Percentiles rank a stretch among this genome's conserved stretches.
phyloP scores from a whole-genome alignment of 306 rosid genomes.

The Hippophae rhamnoides region DNA sequence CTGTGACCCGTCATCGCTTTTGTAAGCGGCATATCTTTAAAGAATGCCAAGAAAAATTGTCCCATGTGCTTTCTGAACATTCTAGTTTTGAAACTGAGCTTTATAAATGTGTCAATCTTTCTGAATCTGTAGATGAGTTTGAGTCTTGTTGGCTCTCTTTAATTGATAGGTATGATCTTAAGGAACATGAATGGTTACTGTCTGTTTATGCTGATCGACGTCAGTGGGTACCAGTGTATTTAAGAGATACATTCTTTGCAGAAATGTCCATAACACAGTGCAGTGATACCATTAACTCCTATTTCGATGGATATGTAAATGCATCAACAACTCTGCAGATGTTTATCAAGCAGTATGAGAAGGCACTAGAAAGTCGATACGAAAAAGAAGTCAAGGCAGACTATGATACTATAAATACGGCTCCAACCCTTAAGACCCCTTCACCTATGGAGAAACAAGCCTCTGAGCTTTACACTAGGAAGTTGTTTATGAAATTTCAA shows the following conservation, averaged over 20 bases:
- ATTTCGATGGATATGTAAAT: conserved; percentile 34
- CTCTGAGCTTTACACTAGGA: conserved; percentile 27
- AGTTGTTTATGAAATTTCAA: conserved; percentile 29
- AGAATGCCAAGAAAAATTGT: conserved; percentile 29
- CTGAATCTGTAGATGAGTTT: conserved; percentile 28
- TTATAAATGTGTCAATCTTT: conserved; percentile 24
- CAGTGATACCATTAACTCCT: conserved; percentile 31
- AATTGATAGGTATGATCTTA: conserved; percentile 19
- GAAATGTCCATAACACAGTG: conserved; percentile 29
- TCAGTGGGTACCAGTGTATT: conserved; percentile 27
- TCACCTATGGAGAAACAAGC: conserved; percentile 35
- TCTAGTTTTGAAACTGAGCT: conserved; percentile 22
- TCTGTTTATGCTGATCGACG: conserved; percentile 18
- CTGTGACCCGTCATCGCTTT: conserved; percentile 24
- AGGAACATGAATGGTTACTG: conserved; percentile 26
- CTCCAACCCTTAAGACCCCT: conserved; percentile 25
- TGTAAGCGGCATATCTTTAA: conserved; percentile 32
- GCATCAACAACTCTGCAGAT: conserved; percentile 28
- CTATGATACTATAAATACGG: conserved; percentile 22
- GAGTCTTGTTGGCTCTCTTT: conserved; percentile 31
- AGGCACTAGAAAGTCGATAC: conserved; percentile 28
- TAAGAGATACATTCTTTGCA: conserved; percentile 28
- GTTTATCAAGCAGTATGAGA: conserved; percentile 30
- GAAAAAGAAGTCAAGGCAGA: conserved; percentile 32
- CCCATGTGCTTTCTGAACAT: conserved; percentile 18